phyloP scores from a whole-genome alignment of 495 filamentous ascomycete genomes.

The Clohesyomyces aquaticus region DNA sequence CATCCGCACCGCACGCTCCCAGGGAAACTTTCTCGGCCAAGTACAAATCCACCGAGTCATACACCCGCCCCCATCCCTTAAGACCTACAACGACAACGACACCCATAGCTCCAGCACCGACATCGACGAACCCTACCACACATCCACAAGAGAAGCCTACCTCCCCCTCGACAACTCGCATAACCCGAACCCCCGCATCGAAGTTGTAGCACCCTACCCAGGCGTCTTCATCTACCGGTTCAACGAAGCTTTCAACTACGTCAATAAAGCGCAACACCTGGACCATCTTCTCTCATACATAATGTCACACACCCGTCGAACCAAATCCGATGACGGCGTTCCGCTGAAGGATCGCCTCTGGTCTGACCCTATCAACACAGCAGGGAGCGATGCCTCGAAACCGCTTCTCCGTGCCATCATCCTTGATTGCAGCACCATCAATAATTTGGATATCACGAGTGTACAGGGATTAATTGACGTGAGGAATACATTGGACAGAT shows the following conservation, averaged over 20 bases:
- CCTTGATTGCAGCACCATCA: slow-evolving; percentile 17
- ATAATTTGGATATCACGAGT: slow-evolving; percentile 11
- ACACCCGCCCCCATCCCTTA: background rate
- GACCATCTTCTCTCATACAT: slow-evolving; percentile 22
- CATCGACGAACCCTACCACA: background rate
- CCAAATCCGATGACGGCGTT: slow-evolving; percentile 14
- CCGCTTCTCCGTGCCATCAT: slow-evolving; percentile 22
- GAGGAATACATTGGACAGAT: slow-evolving; percentile 18
- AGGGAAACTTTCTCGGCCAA: slow-evolving; percentile 7
- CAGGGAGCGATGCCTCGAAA: background rate
- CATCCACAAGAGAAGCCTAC: slow-evolving; percentile 8
- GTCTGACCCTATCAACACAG: slow-evolving; percentile 4
- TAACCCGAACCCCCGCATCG: background rate
- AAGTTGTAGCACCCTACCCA: slow-evolving; percentile 11
- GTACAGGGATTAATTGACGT: slow-evolving; percentile 19
- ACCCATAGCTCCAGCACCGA: background rate
- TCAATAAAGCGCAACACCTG: slow-evolving; percentile 23
- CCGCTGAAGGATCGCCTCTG: slow-evolving; percentile 19
- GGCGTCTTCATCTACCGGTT: slow-evolving; percentile 27
- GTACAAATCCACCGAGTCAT: background rate
- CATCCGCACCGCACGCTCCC: slow-evolving; percentile 12
- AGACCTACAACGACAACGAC: background rate
- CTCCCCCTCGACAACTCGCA: slow-evolving; percentile 2
- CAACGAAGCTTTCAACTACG: slow-evolving; percentile 23
- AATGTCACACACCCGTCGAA: slow-evolving; percentile 15